Conservation (phyloP, 495 filamentous ascomycete species). For the Baudoinia panamericana region DNA sequence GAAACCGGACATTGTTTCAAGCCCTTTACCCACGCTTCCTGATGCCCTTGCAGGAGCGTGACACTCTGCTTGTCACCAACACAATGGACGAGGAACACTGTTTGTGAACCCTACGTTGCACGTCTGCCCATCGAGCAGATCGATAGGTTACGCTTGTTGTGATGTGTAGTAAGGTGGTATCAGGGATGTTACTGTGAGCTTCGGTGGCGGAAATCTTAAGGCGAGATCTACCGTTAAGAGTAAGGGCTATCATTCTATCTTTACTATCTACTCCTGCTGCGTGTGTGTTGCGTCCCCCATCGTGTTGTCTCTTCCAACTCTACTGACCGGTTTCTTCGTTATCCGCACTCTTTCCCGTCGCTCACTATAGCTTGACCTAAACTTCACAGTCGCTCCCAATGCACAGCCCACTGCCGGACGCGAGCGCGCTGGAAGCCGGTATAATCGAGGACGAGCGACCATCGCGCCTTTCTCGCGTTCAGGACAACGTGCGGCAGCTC, state of each 20-base stretch:
- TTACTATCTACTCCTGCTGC: too few relatives aligned
- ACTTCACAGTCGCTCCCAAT: neutral
- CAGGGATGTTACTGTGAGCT: too few relatives aligned
- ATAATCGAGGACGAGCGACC: conserved; percentile 17
- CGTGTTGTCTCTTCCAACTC: too few relatives aligned
- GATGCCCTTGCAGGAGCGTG: conserved; percentile 9
- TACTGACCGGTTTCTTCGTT: too few relatives aligned
- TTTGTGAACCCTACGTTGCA: too few relatives aligned
- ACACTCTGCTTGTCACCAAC: too few relatives aligned
- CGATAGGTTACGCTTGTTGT: neutral
- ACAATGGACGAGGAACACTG: neutral
- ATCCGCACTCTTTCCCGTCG: neutral
- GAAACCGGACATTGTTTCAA: neutral
- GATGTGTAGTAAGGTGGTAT: neutral
- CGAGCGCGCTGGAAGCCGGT: conserved; percentile 19
- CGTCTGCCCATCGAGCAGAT: too few relatives aligned
- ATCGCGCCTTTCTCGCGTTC: conserved; percentile 18
- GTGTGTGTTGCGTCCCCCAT: too few relatives aligned
- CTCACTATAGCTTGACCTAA: neutral
- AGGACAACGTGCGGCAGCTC: conserved; percentile 21
- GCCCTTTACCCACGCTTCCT: conserved; percentile 4
- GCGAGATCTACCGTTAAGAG: too few relatives aligned
- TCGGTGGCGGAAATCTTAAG: too few relatives aligned
- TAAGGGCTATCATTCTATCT: too few relatives aligned
- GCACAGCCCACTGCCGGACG: conserved; percentile 17